phyloP scores from a whole-genome alignment of 2,329 filamentous ascomycete genomes.

The Cytospora mali region DNA sequence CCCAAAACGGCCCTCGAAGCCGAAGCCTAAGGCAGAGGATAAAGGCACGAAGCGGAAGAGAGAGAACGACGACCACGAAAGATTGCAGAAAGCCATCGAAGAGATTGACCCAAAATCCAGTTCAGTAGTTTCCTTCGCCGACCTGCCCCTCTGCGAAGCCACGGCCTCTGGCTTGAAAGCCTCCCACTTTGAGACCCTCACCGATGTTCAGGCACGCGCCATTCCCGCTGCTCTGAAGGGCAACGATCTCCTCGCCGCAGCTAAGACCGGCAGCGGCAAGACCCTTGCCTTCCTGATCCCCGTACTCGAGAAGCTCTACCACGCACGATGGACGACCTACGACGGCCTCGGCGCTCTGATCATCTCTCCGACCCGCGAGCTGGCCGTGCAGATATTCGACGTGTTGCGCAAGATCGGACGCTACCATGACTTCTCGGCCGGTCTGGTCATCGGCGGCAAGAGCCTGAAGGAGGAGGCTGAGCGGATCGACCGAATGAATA shows the following conservation, averaged over 20 bases:
- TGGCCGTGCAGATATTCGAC: conserved; percentile 96
- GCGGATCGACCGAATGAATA: conserved; percentile 79
- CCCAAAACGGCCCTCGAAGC: conserved; percentile 16
- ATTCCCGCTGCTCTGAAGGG: conserved; percentile 86
- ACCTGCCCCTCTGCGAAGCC: conserved; percentile 82
- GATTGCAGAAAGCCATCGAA: conserved; percentile 53
- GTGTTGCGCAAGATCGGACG: conserved; percentile 88
- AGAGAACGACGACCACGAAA: conserved; percentile 32
- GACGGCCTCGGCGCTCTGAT: conserved; percentile 93
- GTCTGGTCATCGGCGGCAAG: conserved; percentile 92
- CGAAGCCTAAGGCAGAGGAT: conserved; percentile 29
- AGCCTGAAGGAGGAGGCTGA: conserved; percentile 85
- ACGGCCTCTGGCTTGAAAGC: conserved; percentile 79
- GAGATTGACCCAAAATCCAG: conserved; percentile 65
- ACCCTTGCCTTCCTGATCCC: conserved; percentile 91
- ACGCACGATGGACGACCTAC: conserved; percentile 83
- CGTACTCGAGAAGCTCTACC: conserved; percentile 89
- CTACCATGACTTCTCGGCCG: conserved; percentile 88
- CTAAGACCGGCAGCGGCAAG: conserved; percentile 94
- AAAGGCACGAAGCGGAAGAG: conserved; percentile 33
- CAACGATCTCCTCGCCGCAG: conserved; percentile 86
- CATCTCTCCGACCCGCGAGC: conserved; percentile 89
- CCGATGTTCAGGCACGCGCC: conserved; percentile 89
- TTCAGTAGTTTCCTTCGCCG: conserved; percentile 70
- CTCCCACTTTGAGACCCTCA: conserved; percentile 87